Conservation (phyloP, 192 early-diverging fungal genomes). For the Umbelopsis vinacea region DNA sequence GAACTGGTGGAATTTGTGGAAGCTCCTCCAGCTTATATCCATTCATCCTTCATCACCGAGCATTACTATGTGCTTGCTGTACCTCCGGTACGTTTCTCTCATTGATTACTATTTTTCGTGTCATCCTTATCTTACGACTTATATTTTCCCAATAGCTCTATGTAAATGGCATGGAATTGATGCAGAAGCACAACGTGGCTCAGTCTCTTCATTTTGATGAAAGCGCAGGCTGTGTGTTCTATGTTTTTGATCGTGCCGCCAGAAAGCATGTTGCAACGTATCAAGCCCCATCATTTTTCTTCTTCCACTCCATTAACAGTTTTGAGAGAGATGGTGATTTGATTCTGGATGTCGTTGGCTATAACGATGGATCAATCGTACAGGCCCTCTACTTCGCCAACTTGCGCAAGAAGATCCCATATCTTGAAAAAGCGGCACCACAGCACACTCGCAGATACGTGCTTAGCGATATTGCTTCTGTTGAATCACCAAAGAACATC, state of each 20-base stretch:
- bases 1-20: not conserved
- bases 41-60: constrained; percentile 12
- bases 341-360: constrained; percentile 42
- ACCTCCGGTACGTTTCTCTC: not conserved
- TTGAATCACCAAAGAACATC: not conserved
- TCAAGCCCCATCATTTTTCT: constrained; percentile 45
- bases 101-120: not conserved
- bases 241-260: constrained; percentile 44
- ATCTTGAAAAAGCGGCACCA: not conserved
- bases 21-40: not conserved
- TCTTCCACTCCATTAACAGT: constrained; percentile 56
- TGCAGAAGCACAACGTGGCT: constrained; percentile 21
- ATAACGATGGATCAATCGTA: constrained; percentile 33
- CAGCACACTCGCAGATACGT: not conserved
- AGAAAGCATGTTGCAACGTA: constrained; percentile 54
- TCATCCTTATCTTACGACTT: not conserved
- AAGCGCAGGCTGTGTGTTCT: constrained; percentile 37
- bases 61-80: not conserved
- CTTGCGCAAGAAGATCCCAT: not conserved
- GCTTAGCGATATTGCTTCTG: constrained; percentile 2
- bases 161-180: not conserved
- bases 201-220: constrained; percentile 48
- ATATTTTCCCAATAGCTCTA: not conserved
- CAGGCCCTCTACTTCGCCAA: not conserved
- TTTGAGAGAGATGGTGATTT: constrained; percentile 51